Evolutionary conservation across 208 protist species (phyloP).

Genomic region (Wallacemonas sp.): DNA sequence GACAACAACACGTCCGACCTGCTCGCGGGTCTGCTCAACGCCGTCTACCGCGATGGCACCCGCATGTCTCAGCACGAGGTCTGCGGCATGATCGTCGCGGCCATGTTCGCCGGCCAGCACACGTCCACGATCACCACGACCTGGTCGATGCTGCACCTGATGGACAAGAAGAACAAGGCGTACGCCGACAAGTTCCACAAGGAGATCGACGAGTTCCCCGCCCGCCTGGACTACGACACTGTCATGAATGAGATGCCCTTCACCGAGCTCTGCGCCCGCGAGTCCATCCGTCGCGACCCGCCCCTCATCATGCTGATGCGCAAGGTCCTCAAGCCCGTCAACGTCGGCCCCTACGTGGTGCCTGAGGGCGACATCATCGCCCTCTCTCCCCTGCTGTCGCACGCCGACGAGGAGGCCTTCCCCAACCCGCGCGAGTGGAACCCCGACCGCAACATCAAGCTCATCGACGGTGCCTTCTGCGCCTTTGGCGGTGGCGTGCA

Average conservation of each 20-base stretch:
- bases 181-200: conserved; percentile 55
- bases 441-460: conserved; percentile 85
- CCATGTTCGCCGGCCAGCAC: conserved; percentile 95
- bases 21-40: conserved; percentile 80
- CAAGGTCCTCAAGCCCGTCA: conserved; percentile 78
- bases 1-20: conserved; percentile 83
- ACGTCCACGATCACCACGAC: conserved; percentile 90
- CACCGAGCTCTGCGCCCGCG: conserved; percentile 78
- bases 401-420: conserved; percentile 84
- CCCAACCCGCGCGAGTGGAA: conserved; percentile 82
- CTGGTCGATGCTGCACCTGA: conserved; percentile 90
- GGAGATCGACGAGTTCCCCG: conserved; percentile 83
- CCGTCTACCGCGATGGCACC: conserved; percentile 87
- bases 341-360: conserved; percentile 81
- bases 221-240: conserved; percentile 85
- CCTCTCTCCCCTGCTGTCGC: conserved; percentile 80
- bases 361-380: conserved; percentile 90
- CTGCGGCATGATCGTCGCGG: conserved; percentile 90
- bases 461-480: conserved; percentile 73
- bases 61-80: conserved; percentile 89
- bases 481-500: conserved; percentile 90
- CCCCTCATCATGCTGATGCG: conserved; percentile 93
- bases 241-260: conserved; percentile 92
- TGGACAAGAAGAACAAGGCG: conserved; percentile 66
- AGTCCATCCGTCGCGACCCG: conserved; percentile 92